Conservation (phyloP, 305 asterid genomes). For the Fraxinus ornus region DNA sequence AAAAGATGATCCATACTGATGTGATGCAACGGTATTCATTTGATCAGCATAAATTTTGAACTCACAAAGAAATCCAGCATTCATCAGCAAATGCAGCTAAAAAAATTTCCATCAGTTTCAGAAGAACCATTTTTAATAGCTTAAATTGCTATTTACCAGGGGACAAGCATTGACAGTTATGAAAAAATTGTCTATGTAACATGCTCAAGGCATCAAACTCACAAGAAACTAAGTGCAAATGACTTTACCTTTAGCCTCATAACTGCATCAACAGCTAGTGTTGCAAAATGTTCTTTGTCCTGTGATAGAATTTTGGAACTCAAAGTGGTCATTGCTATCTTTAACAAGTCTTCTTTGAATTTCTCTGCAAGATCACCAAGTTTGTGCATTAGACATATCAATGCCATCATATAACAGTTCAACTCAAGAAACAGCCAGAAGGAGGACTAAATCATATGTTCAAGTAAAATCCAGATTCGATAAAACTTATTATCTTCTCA, state of each 20-base stretch:
- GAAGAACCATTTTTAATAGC: not conserved
- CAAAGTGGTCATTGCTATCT: constrained; percentile 90
- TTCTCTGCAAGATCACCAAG: constrained; percentile 46
- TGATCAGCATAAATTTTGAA: not conserved
- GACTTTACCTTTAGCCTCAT: constrained; percentile 75
- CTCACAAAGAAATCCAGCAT: not conserved
- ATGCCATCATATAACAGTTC: not conserved
- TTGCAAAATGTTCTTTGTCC: constrained; percentile 87
- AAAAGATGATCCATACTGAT: not conserved
- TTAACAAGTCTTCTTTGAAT: constrained; percentile 73
- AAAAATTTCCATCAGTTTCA: not conserved
- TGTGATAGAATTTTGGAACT: constrained; percentile 92
- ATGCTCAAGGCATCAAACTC: not conserved
- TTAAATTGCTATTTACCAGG: not conserved
- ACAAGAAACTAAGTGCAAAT: constrained; percentile 15
- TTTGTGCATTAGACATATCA: not conserved
- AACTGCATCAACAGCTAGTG: constrained; percentile 85
- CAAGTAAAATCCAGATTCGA: not conserved
- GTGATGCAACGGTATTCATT: not conserved
- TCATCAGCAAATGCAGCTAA: not conserved
- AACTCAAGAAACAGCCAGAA: not conserved
- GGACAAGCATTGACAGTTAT: not conserved
- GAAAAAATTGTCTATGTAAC: not conserved
- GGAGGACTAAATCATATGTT: not conserved
- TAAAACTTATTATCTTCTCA: not conserved